Percentiles rank a stretch among this genome's conserved stretches.
Evolutionary conservation across 208 protist species (phyloP).

Genomic region (Leishmania braziliensis): DNA sequence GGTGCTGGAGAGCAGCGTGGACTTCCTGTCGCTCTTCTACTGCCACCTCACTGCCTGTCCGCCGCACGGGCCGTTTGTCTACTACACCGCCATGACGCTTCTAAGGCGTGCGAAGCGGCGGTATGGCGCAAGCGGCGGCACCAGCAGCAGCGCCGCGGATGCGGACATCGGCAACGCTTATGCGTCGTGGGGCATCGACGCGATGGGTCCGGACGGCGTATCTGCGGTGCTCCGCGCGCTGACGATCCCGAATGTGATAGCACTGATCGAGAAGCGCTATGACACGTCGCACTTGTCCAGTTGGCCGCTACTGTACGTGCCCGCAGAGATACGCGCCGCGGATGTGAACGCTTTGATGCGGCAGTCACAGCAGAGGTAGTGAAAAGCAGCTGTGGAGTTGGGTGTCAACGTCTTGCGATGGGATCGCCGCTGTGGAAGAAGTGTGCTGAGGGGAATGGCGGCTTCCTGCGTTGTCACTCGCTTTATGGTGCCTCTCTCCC

Average conservation of each 20-base stretch:
- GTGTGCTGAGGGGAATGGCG: not conserved
- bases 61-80: conserved; percentile 70
- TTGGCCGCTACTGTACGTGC: conserved; percentile 81
- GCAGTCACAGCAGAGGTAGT: not conserved
- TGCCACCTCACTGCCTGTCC: conserved; percentile 69
- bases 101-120: conserved; percentile 51
- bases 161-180: not conserved
- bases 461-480: not conserved
- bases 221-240: conserved; percentile 32
- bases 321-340: conserved; percentile 59
- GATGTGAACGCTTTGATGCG: conserved; percentile 57
- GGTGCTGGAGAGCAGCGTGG: conserved; percentile 47
- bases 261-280: conserved; percentile 66
- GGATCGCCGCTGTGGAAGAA: not conserved
- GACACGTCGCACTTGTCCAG: conserved; percentile 61
- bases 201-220: conserved; percentile 13
- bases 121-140: not conserved
- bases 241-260: conserved; percentile 52
- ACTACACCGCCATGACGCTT: conserved; percentile 73
- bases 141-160: conserved; percentile 3
- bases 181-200: conserved; percentile 4
- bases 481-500: not conserved
- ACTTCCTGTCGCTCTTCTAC: conserved; percentile 78
- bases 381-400: not conserved
- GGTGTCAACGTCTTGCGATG: not conserved